Evolutionary conservation across 2,329 filamentous ascomycete genomes (phyloP).

Genomic region (Raffaelea ambrosiae): DNA sequence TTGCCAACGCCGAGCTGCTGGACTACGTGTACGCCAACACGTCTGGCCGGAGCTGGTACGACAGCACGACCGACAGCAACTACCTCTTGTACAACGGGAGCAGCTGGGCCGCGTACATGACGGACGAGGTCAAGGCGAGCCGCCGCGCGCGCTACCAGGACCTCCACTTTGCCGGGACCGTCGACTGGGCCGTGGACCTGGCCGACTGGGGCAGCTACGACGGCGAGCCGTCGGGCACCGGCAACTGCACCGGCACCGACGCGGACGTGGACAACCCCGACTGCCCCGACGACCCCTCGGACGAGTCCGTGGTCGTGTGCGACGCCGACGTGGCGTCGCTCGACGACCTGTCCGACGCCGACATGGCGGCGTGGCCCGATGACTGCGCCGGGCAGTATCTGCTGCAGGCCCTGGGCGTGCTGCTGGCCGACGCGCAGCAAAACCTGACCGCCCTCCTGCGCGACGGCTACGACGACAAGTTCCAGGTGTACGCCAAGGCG

Average conservation of each 20-base stretch:
- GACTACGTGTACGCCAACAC: slow-evolving; percentile 1
- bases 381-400: not conserved
- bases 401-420: not conserved
- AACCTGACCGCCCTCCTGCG: not conserved
- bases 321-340: no score
- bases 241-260: not conserved
- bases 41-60: not conserved
- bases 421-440: not conserved
- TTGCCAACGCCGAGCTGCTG: slow-evolving; percentile 27
- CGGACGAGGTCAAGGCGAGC: slow-evolving; percentile 5
- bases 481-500: not conserved
- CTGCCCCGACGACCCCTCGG: not conserved
- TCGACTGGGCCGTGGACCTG: slow-evolving; percentile 17
- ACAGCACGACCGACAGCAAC: slow-evolving; percentile 8
- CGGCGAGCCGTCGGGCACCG: not conserved
- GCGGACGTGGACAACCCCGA: not conserved
- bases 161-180: slow-evolving; percentile 13
- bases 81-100: slow-evolving; percentile 7
- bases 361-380: not conserved
- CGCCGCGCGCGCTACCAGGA: slow-evolving; percentile 9
- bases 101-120: slow-evolving; percentile 14
- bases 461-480: slow-evolving; percentile 1
- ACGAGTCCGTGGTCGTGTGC: no score
- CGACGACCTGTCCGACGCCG: not conserved
- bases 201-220: not conserved